These are phyloP conservation scores for Spongospora subterranea DNA, from an alignment of 208 protist genomes.

Conservation along the genomic window DNA sequence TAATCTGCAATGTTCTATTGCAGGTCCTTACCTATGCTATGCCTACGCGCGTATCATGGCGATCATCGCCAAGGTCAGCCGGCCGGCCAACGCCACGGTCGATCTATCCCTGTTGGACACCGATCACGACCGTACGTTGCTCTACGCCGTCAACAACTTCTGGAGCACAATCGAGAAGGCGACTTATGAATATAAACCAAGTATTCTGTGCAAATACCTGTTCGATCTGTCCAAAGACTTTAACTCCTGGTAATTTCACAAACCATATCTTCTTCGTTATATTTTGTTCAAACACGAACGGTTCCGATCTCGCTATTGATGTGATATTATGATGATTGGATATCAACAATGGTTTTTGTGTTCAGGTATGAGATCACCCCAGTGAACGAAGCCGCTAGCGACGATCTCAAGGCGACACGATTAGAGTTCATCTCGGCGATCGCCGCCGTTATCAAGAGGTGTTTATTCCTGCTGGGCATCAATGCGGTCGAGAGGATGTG, in stretches of 20 bases:
- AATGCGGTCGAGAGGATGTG: slow-evolving; percentile 9
- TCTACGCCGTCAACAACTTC: slow-evolving; percentile 11
- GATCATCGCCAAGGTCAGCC: slow-evolving; percentile 12
- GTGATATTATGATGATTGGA: too few species aligned
- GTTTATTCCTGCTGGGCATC: slow-evolving; percentile 36
- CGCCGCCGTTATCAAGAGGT: slow-evolving; percentile 5
- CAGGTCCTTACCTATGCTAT: slow-evolving; percentile 50
- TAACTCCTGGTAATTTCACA: slow-evolving; percentile 4
- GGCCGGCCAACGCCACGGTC: not conserved
- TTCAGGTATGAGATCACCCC: slow-evolving; percentile 1
- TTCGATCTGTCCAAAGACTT: slow-evolving; percentile 54
- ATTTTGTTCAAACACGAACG: too few species aligned
- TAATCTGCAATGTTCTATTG: too few species aligned
- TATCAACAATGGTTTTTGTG: not conserved
- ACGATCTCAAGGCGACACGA: not conserved
- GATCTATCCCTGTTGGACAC: slow-evolving; percentile 14
- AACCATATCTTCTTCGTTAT: not conserved
- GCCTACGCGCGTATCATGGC: slow-evolving; percentile 29
- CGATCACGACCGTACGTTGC: slow-evolving; percentile 32
- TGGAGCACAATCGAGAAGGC: slow-evolving; percentile 14
- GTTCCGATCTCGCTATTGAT: too few species aligned
- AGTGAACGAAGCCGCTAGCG: not conserved
- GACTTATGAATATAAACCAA: slow-evolving; percentile 35
- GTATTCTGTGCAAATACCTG: slow-evolving; percentile 24
- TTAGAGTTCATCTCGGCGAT: slow-evolving; percentile 28